These are phyloP conservation scores for Rhododendron ovatum DNA, from an alignment of 148 eudicot genomes.

Conservation along the genomic window DNA sequence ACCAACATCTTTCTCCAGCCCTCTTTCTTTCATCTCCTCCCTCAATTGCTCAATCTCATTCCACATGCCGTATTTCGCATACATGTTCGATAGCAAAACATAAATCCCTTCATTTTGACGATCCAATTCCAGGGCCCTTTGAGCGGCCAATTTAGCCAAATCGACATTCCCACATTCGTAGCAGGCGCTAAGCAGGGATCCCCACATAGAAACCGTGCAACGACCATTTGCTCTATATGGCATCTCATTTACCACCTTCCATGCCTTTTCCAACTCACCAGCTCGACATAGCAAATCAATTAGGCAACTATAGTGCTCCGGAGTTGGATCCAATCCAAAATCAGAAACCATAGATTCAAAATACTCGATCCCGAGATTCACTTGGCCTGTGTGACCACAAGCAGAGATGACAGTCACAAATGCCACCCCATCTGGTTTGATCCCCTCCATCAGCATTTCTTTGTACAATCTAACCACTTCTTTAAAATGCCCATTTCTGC, in stretches of 20 bases:
- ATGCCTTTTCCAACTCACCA: constrained; percentile 72
- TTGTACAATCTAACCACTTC: constrained; percentile 44
- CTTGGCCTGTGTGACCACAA: constrained; percentile 71
- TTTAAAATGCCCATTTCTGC: constrained; percentile 45
- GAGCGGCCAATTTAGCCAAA: constrained; percentile 58
- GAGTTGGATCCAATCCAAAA: constrained; percentile 43
- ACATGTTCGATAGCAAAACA: constrained; percentile 55
- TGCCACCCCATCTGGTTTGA: constrained; percentile 58
- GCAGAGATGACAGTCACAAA: constrained; percentile 60
- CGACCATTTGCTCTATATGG: constrained; percentile 20
- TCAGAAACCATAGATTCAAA: constrained; percentile 51
- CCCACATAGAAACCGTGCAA: constrained; percentile 54
- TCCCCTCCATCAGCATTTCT: constrained; percentile 51
- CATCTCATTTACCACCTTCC: constrained; percentile 46
- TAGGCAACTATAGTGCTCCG: constrained; percentile 63
- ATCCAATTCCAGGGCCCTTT: constrained; percentile 67
- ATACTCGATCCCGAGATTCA: constrained; percentile 51
- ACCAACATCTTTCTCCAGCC: constrained; percentile 70
- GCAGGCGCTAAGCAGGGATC: constrained; percentile 63
- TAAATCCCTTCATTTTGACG: constrained; percentile 55
- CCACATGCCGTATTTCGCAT: constrained; percentile 63
- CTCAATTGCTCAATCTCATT: constrained; percentile 50
- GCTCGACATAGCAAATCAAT: constrained; percentile 70
- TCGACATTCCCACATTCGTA: constrained; percentile 49
- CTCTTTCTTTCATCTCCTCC: constrained; percentile 43